Evolutionary conservation across 768 basidiomycete species (phyloP).

Genomic region (Pleurotus platypus): DNA sequence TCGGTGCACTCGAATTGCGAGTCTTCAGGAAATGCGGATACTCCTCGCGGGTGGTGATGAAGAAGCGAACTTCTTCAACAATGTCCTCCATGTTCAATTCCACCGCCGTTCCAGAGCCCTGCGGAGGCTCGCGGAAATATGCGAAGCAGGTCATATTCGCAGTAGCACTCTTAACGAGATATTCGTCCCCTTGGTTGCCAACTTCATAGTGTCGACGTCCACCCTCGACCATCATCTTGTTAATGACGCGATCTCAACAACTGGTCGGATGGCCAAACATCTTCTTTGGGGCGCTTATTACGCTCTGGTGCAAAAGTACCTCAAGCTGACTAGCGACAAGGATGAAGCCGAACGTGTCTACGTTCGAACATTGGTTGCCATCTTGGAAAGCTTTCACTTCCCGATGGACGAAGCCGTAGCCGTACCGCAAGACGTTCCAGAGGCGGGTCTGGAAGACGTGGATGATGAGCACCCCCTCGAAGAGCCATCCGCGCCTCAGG

Average conservation of each 20-base stretch:
- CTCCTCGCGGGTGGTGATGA: conserved; percentile 85
- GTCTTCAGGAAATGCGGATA: conserved; percentile 75
- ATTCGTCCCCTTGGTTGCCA: conserved; percentile 83
- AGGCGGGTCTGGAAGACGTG: conserved; percentile 22
- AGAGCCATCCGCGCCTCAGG: conserved; percentile 3
- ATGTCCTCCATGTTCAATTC: conserved; percentile 89
- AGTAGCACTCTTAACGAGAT: conserved; percentile 74
- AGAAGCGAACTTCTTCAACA: conserved; percentile 96
- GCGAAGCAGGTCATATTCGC: conserved; percentile 59
- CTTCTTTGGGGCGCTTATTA: conserved; percentile 86
- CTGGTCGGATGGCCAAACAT: conserved; percentile 72
- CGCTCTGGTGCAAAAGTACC: conserved; percentile 73
- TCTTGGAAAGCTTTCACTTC: conserved; percentile 92
- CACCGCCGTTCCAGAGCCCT: conserved; percentile 88
- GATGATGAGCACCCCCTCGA: conserved; percentile 25
- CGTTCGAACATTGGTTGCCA: conserved; percentile 77
- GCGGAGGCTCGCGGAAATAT: conserved; percentile 77
- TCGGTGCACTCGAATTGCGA: conserved; percentile 52
- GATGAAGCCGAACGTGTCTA: conserved; percentile 73
- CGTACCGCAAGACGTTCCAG: conserved; percentile 30
- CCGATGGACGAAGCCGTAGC: conserved; percentile 62
- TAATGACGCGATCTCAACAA: conserved; percentile 81
- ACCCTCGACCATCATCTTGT: conserved; percentile 82
- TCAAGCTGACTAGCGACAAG: conserved; percentile 65
- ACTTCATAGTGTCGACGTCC: conserved; percentile 63